Conservation (phyloP, 2,329 filamentous ascomycete genomes). For the Cucurbitaria berberidis region DNA sequence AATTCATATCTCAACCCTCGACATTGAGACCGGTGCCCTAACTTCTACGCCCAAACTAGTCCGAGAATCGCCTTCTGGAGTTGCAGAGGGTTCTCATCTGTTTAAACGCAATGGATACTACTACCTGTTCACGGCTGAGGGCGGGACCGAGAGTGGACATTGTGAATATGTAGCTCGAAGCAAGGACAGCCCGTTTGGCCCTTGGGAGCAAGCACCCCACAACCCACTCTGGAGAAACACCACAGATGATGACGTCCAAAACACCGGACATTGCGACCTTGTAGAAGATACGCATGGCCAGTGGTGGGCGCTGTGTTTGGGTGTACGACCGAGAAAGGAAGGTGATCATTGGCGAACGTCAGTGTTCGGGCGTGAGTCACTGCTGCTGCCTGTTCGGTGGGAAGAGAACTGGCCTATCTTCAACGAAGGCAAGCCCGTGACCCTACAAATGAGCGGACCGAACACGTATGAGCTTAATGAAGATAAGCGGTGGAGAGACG, state of each 20-base stretch:
- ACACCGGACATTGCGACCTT: constrained; percentile 35
- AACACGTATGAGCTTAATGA: no score
- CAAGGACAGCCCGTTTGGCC: constrained; percentile 48
- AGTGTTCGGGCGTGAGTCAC: constrained; percentile 55
- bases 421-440: constrained; percentile 55
- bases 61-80: constrained; percentile 29
- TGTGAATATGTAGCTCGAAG: constrained; percentile 60
- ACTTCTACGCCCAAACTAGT: constrained; percentile 25
- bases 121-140: constrained; percentile 42
- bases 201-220: constrained; percentile 43
- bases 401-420: constrained; percentile 60
- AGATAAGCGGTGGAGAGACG: no score
- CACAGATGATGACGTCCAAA: constrained; percentile 41
- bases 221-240: constrained; percentile 45
- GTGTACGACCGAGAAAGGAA: constrained; percentile 23
- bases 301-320: constrained; percentile 48
- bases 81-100: constrained; percentile 47
- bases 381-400: constrained; percentile 59
- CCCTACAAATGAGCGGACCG: no score
- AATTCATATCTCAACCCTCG: constrained; percentile 37
- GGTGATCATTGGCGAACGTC: no score
- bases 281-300: constrained; percentile 28
- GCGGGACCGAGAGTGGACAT: constrained; percentile 45
- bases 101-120: constrained; percentile 31
- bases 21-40: constrained; percentile 39